These are phyloP conservation scores for Penicillium sp. DNA, from an alignment of 2,329 filamentous ascomycete genomes.

Conservation along the genomic window DNA sequence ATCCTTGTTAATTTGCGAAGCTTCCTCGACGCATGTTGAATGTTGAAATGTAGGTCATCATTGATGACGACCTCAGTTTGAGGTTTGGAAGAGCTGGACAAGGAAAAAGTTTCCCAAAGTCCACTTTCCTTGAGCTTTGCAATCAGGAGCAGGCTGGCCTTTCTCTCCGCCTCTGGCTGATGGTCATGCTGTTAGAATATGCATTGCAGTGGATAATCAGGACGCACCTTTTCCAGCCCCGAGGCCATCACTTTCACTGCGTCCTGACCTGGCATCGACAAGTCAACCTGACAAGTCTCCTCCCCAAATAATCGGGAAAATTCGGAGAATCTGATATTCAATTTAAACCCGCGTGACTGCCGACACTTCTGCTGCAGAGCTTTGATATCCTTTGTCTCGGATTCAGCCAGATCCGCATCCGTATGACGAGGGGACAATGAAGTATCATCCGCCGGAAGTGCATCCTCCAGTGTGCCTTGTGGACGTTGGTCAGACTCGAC, in stretches of 20 bases:
- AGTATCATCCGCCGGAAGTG: background rate
- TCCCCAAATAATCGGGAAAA: background rate
- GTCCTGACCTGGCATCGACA: background rate
- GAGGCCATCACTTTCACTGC: background rate
- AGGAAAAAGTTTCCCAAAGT: background rate
- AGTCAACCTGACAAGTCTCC: background rate
- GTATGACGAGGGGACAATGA: background rate
- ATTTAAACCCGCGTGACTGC: background rate
- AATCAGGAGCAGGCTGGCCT: background rate
- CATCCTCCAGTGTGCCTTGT: background rate
- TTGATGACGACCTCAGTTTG: conserved; percentile 1
- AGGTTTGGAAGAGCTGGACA: background rate
- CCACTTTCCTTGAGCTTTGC: background rate
- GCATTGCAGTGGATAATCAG: background rate
- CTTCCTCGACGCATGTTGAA: background rate
- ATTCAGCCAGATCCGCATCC: background rate
- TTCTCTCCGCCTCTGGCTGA: background rate
- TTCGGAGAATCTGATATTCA: background rate
- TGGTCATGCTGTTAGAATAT: background rate
- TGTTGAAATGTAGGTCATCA: conserved; percentile 4
- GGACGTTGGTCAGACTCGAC: background rate
- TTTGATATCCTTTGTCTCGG: background rate
- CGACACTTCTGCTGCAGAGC: background rate
- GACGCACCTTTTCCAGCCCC: background rate
- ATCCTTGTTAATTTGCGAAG: background rate